Evolutionary conservation across 1,284 basidiomycete species (phyloP).

Genomic region (Moesziomyces antarcticus): DNA sequence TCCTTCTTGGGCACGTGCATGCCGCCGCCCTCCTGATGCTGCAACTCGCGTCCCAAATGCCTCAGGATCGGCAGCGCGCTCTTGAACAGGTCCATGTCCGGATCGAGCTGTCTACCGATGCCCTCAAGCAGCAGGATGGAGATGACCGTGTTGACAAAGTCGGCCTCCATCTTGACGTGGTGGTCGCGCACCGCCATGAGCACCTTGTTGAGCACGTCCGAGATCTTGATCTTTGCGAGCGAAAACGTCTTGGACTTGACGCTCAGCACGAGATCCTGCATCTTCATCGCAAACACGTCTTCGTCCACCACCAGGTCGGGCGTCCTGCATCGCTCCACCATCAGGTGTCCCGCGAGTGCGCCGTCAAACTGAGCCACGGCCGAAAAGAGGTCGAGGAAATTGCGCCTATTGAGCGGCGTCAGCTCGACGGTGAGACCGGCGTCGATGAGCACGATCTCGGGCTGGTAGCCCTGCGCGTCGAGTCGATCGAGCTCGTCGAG

Average conservation of each 20-base stretch:
- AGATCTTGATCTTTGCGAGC: conserved; percentile 93
- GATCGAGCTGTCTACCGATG: conserved; percentile 93
- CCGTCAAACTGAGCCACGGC: conserved; percentile 97
- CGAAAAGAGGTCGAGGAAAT: conserved; percentile 96
- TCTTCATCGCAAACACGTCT: conserved; percentile 94
- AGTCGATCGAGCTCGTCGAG: conserved; percentile 76
- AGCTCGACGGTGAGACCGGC: conserved; percentile 92
- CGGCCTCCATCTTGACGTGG: conserved; percentile 98
- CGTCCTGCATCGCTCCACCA: conserved; percentile 93
- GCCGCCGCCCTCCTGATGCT: conserved; percentile 28
- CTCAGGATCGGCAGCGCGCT: conserved; percentile 63
- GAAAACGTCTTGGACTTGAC: conserved; percentile 98
- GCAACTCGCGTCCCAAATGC: conserved; percentile 53
- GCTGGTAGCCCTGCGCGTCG: conserved; percentile 81
- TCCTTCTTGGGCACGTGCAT: conserved; percentile 40
- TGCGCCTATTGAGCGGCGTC: conserved; percentile 80
- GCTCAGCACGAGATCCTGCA: conserved; percentile 91
- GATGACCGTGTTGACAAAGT: conserved; percentile 98
- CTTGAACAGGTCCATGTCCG: conserved; percentile 77
- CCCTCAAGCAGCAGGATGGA: conserved; percentile 93
- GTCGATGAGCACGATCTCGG: conserved; percentile 96
- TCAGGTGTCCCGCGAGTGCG: conserved; percentile 90
- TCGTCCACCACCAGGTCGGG: conserved; percentile 90
- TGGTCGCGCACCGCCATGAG: conserved; percentile 87
- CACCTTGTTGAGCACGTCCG: conserved; percentile 89